These are phyloP conservation scores for Dictyostelium citrinum DNA, from an alignment of 78 protist genomes.

Conservation along the genomic window DNA sequence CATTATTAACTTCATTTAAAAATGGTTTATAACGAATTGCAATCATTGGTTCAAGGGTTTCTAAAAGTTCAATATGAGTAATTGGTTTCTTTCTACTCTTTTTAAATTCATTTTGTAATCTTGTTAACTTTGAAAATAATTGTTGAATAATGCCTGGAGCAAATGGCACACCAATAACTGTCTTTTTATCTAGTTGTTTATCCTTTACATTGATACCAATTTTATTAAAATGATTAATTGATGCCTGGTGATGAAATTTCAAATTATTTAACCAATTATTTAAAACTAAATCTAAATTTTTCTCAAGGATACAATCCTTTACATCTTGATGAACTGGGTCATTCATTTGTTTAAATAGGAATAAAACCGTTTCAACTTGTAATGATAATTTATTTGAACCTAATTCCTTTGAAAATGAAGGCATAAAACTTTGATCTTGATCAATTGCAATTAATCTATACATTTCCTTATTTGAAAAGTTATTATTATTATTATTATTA, in stretches of 20 bases:
- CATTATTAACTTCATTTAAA: not conserved
- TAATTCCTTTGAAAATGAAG: not conserved
- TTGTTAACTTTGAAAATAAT: not conserved
- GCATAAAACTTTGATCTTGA: constrained; percentile 2
- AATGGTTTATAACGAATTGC: constrained; percentile 12
- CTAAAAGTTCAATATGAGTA: not conserved
- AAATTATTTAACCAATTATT: not conserved
- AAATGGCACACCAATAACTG: not conserved
- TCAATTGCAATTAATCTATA: not conserved
- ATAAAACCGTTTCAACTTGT: constrained; percentile 4
- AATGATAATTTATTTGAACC: not conserved
- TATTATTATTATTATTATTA: not conserved
- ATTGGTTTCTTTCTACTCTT: not conserved
- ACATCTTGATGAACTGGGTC: constrained; percentile 12
- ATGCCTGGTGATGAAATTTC: not conserved
- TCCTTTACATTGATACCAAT: not conserved
- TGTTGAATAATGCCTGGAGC: not conserved
- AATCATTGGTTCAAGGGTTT: not conserved
- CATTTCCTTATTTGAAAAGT: not conserved
- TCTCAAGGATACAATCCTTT: not conserved
- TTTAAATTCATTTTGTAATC: not conserved
- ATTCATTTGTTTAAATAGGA: not conserved
- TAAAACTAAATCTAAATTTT: not conserved
- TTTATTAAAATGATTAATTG: not conserved
- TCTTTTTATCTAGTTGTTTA: not conserved